These are phyloP conservation scores for Ophiostoma triangulosporum DNA, from an alignment of 2,329 filamentous ascomycete species.

Conservation along the genomic window DNA sequence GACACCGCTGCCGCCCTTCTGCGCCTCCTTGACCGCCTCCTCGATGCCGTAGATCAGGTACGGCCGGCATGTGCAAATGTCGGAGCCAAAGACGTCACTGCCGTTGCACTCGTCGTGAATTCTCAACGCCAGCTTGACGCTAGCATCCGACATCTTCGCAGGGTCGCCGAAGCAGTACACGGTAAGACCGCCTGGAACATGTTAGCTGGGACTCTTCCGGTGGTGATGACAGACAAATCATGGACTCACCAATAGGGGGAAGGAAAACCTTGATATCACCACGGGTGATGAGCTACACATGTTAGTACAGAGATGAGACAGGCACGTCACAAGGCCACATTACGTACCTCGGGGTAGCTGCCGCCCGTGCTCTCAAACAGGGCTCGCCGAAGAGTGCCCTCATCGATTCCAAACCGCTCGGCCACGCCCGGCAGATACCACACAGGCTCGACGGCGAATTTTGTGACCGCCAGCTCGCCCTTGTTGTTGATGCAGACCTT, in stretches of 20 bases:
- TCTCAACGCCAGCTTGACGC: conserved; percentile 65
- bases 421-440: conserved; percentile 83
- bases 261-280: conserved; percentile 91
- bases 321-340: neutral
- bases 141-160: conserved; percentile 82
- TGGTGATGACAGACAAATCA: neutral
- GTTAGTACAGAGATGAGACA: neutral
- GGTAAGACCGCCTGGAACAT: conserved; percentile 57
- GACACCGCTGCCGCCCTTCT: conserved; percentile 82
- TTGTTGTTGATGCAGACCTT: conserved; percentile 77
- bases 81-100: conserved; percentile 92
- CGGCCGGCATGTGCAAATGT: conserved; percentile 92
- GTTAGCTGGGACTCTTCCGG: neutral
- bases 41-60: conserved; percentile 96
- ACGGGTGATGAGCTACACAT: conserved; percentile 62
- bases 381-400: conserved; percentile 70
- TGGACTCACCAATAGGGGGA: conserved; percentile 62
- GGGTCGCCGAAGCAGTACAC: conserved; percentile 97
- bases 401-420: conserved; percentile 85
- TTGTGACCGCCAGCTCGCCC: conserved; percentile 86
- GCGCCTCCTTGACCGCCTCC: conserved; percentile 93
- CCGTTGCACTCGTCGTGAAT: conserved; percentile 83
- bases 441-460: conserved; percentile 90
- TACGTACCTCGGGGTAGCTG: conserved; percentile 67
- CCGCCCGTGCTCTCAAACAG: conserved; percentile 94